Evolutionary conservation across 2,329 filamentous ascomycete species (phyloP).

Genomic region (Aaosphaeria arxii): DNA sequence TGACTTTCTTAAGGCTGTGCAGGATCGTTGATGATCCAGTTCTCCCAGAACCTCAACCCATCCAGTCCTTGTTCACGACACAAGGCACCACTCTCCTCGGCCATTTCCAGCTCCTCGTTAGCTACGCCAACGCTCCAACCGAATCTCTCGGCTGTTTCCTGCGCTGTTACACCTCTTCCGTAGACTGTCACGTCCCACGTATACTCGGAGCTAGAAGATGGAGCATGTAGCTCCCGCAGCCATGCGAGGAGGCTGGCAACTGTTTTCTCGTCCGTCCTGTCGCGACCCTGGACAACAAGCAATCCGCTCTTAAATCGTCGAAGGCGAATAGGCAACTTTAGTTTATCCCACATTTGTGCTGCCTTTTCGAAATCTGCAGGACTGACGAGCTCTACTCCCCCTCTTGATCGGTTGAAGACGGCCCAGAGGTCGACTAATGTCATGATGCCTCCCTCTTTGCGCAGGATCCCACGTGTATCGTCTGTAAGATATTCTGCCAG

Average conservation of each 20-base stretch:
- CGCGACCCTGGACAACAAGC: conserved; percentile 85
- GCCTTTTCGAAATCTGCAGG: conserved; percentile 91
- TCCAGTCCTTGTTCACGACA: conserved; percentile 92
- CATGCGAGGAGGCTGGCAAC: conserved; percentile 72
- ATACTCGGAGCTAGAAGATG: conserved; percentile 62
- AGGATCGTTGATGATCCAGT: conserved; percentile 45
- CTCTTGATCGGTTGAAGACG: conserved; percentile 87
- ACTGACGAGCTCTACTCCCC: conserved; percentile 90
- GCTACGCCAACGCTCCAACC: conserved; percentile 97
- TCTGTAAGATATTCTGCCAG: conserved; percentile 40
- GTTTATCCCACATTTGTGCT: conserved; percentile 79
- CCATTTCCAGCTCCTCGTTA: conserved; percentile 94
- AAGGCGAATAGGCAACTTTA: conserved; percentile 81
- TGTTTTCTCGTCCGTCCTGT: conserved; percentile 88
- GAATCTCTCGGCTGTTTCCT: conserved; percentile 84
- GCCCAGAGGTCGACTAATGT: conserved; percentile 41
- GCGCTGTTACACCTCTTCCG: conserved; percentile 82
- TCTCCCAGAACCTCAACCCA: conserved; percentile 91
- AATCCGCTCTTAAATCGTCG: conserved; percentile 89
- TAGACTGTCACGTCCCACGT: conserved; percentile 75
- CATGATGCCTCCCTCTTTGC: conserved; percentile 38
- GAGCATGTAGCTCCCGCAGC: conserved; percentile 69
- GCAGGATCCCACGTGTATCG: conserved; percentile 33
- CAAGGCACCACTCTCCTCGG: conserved; percentile 81
- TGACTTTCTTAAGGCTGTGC: background rate